Evolutionary conservation across 306 rosid species (phyloP).

Genomic region (Betula pendula): DNA sequence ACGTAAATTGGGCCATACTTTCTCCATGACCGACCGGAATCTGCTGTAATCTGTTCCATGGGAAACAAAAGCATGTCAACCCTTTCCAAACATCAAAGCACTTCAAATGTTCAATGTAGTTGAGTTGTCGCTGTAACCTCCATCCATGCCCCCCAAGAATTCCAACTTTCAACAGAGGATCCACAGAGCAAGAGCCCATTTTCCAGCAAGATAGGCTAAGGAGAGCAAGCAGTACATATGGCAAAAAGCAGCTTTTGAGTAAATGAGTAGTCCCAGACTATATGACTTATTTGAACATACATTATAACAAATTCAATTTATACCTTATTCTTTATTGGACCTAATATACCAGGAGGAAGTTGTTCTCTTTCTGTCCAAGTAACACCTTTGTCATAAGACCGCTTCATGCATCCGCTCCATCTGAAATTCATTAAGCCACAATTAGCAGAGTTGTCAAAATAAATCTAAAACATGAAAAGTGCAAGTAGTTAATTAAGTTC

Average conservation of each 20-base stretch:
- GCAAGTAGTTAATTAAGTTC: not conserved
- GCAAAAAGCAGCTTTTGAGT: not conserved
- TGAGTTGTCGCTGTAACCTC: slow-evolving; percentile 54
- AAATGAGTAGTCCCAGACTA: slow-evolving; percentile 5
- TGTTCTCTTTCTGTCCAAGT: slow-evolving; percentile 88
- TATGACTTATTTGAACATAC: slow-evolving; percentile 6
- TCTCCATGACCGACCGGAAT: slow-evolving; percentile 72
- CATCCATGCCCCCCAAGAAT: slow-evolving; percentile 96
- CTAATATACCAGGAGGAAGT: slow-evolving; percentile 96
- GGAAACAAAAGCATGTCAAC: slow-evolving; percentile 33
- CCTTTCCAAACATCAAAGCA: slow-evolving; percentile 19
- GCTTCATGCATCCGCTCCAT: slow-evolving; percentile 92
- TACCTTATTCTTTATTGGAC: slow-evolving; percentile 97
- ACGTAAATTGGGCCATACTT: slow-evolving; percentile 85
- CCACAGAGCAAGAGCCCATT: slow-evolving; percentile 79
- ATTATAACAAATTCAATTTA: slow-evolving; percentile 15
- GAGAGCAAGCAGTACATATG: slow-evolving; percentile 21
- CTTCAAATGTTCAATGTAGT: slow-evolving; percentile 21
- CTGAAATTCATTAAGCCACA: slow-evolving; percentile 41
- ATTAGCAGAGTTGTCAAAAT: not conserved
- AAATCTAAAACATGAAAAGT: not conserved
- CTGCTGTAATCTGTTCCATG: slow-evolving; percentile 59
- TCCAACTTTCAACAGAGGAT: slow-evolving; percentile 98
- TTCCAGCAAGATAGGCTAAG: slow-evolving; percentile 88
- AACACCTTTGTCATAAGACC: slow-evolving; percentile 75